phyloP scores from a whole-genome alignment of 768 basidiomycete genomes.

The Boletus rubropictus region DNA sequence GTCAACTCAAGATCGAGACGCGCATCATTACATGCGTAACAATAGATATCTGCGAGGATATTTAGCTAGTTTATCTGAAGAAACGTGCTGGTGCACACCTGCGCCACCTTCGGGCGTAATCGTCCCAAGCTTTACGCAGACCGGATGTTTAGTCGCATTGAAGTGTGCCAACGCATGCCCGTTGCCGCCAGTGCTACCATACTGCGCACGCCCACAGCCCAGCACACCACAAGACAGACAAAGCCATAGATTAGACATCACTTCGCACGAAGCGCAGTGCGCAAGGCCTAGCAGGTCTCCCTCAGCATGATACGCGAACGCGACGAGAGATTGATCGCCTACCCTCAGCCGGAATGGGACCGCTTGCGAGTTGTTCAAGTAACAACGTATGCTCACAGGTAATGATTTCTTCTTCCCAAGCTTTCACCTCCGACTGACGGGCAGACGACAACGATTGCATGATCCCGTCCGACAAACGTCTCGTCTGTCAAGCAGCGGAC shows the following conservation, averaged over 20 bases:
- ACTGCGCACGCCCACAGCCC: constrained; percentile 85
- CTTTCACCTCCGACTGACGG: constrained; percentile 89
- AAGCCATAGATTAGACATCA: constrained; percentile 92
- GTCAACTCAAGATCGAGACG: constrained; percentile 71
- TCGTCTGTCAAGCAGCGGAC: constrained; percentile 35
- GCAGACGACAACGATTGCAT: constrained; percentile 83
- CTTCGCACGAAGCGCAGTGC: constrained; percentile 75
- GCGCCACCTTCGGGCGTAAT: constrained; percentile 93
- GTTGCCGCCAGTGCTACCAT: constrained; percentile 77
- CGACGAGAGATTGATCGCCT: not conserved
- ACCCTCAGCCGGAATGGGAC: constrained; percentile 26
- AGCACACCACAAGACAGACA: constrained; percentile 88
- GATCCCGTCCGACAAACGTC: constrained; percentile 55
- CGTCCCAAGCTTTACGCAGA: constrained; percentile 91
- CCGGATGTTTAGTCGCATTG: constrained; percentile 61
- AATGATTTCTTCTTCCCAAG: constrained; percentile 93
- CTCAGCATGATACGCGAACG: not conserved
- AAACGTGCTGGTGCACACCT: constrained; percentile 43
- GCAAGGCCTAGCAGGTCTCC: constrained; percentile 53
- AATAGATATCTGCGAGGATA: constrained; percentile 69
- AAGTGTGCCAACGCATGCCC: constrained; percentile 85
- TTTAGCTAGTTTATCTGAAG: not conserved
- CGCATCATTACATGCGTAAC: constrained; percentile 85
- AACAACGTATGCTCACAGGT: constrained; percentile 78
- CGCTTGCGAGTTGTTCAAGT: constrained; percentile 41